Conservation (phyloP, 352 stramenopile species). For the Phytophthora pluvialis region DNA sequence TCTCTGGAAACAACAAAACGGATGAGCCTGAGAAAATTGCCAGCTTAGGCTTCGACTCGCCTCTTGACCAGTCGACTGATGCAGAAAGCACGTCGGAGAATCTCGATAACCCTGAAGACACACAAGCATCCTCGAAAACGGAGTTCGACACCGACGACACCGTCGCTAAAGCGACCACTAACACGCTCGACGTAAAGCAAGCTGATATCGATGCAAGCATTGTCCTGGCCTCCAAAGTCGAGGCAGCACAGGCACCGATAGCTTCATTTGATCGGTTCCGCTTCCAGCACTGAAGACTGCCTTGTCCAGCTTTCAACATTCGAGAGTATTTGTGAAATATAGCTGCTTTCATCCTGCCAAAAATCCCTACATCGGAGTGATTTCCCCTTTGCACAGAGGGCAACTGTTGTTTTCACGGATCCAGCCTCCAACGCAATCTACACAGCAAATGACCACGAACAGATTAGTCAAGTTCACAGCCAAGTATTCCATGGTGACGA, state of each 20-base stretch:
- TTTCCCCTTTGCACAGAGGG: constrained; percentile 76
- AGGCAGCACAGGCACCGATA: background rate
- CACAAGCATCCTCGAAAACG: background rate
- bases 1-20: constrained; percentile 8
- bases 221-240: background rate
- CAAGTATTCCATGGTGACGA: background rate
- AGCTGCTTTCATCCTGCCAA: constrained; percentile 9
- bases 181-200: constrained; percentile 1
- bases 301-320: constrained; percentile 2
- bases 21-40: background rate
- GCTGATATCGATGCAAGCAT: background rate
- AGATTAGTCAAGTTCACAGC: constrained; percentile 2
- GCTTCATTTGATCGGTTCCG: constrained; percentile 46
- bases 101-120: constrained; percentile 9
- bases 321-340: constrained; percentile 21
- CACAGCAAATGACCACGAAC: background rate
- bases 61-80: constrained; percentile 12
- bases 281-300: constrained; percentile 29
- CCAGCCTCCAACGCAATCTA: constrained; percentile 75
- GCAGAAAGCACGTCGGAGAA: constrained; percentile 10
- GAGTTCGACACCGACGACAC: constrained; percentile 2
- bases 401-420: constrained; percentile 84
- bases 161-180: background rate
- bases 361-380: constrained; percentile 37
- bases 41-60: background rate